Base-by-base conservation (phyloP, 768 basidiomycete genomes). In the Exsudoporus frostii region DNA sequence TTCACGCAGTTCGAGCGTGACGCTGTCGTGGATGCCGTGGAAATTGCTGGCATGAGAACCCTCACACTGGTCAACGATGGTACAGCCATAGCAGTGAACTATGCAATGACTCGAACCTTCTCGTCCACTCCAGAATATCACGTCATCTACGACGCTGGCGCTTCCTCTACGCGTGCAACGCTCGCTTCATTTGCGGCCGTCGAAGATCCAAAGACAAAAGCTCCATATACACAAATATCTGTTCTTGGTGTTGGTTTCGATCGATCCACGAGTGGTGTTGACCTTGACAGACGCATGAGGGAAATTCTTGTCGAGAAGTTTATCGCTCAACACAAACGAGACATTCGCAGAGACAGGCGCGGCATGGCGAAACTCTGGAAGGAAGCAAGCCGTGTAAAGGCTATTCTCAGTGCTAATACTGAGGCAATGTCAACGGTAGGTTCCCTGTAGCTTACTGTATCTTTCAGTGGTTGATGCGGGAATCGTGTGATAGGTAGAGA, bases 291-390 rank as follows among this genome's bases (percentile, higher is more conserved):
- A 39, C 80, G 89, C 24, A 66, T 98, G 60, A 81, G 92, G 53
- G 88, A 96, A 32, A 79, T 94, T 47, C 78, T 99, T 48, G 74
- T 87, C 25, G 81, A 80, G 45, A 79, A 79, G 47, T 97, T 98
- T 71, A 82, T 88, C 64, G 67, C 74, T 45, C 89, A 88, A 71
- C 75, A 88, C 54, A 81, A 81, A 61, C 80, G 72, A 66, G 83
- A 86, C 56, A 79, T 93, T 34, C 79, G 82, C 27, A 75, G 76
- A 58, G 90, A 95, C 64, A 83, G 84, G 65, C 79, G 85, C 50
- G 95, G 88, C 2, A 88, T 97, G 86, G 89, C 91, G 5, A 96
- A 95, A 71, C 74, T 98, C 7, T 88, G 91, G 83, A 96, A 95
- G 68, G 97, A 99, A 71, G 92, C 96, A 1, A 83, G 81, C 17